These are phyloP conservation scores for Hypoxylon fragiforme DNA, from an alignment of 495 filamentous ascomycete genomes.

Conservation along the genomic window DNA sequence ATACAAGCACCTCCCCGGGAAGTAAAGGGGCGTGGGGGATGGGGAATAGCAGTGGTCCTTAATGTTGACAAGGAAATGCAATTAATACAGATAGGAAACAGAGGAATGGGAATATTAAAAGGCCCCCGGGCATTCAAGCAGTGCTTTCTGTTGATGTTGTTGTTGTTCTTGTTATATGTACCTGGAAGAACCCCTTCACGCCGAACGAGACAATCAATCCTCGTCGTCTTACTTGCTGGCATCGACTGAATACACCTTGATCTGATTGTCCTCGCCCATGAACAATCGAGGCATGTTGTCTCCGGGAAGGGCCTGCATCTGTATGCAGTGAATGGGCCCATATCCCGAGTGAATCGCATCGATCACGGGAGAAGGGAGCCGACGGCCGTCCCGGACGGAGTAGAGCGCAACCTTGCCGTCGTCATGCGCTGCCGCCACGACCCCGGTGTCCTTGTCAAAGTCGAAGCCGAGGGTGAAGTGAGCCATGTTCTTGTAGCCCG, in stretches of 20 bases:
- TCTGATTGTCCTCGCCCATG: conserved; percentile 19
- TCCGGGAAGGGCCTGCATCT: conserved; percentile 39
- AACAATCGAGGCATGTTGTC: conserved; percentile 40
- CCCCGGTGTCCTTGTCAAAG: conserved; percentile 34
- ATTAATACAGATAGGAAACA: too few species aligned
- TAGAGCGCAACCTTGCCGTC: conserved; percentile 46
- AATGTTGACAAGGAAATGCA: too few species aligned
- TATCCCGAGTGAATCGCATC: conserved; percentile 4
- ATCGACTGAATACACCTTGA: conserved; percentile 40
- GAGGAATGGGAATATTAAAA: too few species aligned
- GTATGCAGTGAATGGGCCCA: conserved; percentile 28
- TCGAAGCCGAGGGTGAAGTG: conserved; percentile 44
- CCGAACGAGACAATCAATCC: neutral
- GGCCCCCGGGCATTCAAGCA: too few species aligned
- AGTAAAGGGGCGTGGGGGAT: too few species aligned
- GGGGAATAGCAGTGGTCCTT: too few species aligned
- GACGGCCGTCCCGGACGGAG: conserved; percentile 41
- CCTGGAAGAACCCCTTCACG: neutral
- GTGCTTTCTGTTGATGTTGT: too few species aligned
- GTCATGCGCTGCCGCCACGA: conserved; percentile 49
- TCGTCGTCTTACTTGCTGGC: conserved; percentile 6
- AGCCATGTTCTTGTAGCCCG: conserved; percentile 41
- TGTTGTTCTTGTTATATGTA: too few species aligned
- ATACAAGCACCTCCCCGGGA: neutral
- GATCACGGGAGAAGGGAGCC: conserved; percentile 28